Base-by-base conservation (phyloP, 2,329 filamentous ascomycete genomes). In the Aspergillus fumigatiaffinis region DNA sequence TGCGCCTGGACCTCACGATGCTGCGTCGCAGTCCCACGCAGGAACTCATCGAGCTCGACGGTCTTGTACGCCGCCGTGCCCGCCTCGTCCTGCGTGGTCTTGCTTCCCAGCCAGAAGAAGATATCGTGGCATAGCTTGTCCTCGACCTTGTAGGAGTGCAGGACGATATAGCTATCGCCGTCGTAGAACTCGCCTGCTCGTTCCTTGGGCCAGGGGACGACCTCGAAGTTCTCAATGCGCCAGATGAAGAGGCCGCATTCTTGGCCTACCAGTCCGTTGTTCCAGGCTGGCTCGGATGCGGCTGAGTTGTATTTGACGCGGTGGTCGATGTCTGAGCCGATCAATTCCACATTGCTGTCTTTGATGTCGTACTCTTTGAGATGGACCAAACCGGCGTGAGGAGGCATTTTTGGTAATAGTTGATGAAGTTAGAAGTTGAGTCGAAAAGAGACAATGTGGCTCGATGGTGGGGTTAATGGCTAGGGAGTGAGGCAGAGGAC, bases 61-160 rank as follows among this genome's bases (percentile, higher is more conserved):
- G 86, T 87, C 76, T 89, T 89, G 75, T 89, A 83, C 1, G 87
- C 86, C 0, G 87, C 87, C 0, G 83, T 85, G 17, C 86, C 87
- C 1, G 86, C 85, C 73, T 89, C 87, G 61, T 89, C 87, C 73
- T 88, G 85, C 2, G 83, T 81, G 0, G 86, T 89, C 66, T 87
- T 82, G 52, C 72, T 77, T 4, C 87, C 87, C 0, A 89, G 79
- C 86, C 86, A 89, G 75, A 89, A 89, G 77, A 86, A 89, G 66
- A 89, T 81, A 51, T 88, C 85, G 64, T 89, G 86, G 46, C 74
- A 76, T 4, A 87, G 74, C 63, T 76, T 79, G 57, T 80, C 64
- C 46, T 76, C 73, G 46, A 84, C 67, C 63, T 82, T 80, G 70
- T 82, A 82, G 4, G 85, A 84, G 68, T 85, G 76, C 50, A 89